Base-by-base conservation (phyloP, 495 filamentous ascomycete species). In the Aspergillus sclerotioniger region DNA sequence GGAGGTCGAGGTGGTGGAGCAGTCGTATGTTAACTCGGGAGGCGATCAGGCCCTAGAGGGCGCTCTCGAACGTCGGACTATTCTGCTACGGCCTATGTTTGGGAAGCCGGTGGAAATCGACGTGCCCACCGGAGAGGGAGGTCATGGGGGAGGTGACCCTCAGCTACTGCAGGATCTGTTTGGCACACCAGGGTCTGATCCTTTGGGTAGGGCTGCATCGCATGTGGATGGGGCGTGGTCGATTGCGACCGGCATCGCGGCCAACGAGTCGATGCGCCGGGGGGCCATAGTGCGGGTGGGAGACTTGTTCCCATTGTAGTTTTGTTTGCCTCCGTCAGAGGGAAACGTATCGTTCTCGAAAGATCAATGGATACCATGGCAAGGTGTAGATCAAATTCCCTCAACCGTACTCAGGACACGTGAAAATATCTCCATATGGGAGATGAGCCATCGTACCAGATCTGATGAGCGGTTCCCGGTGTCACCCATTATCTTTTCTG, bases 201-300 rank as follows among this genome's bases (percentile, higher is more conserved):
- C 49, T 25, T 47, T 63, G 10, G 46, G 64, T 31, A 54, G 70
- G 13, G 68, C 70, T 29, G 70, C 70, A 15, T 67, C 64, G 16
- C 79, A 83, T 65, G 60, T 84, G 9, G 80, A 85, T 56, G 82
- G 82, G 3, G 82, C 80, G 0, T 67, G 75, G 59, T 82, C 79
- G 6, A 84, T 85, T 44, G 35, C 83, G 58, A 84, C 80, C 0
- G 82, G 82, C 0, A 82, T 85, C 59, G 81, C 79, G 25, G 82
- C 81, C 6, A 85, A 84, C 56, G 70, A 66, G 64, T 82, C 82
- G 6, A 80, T 84, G 33, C 73, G 75, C 1, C 83, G 5, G 25
- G 25, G 25, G 25, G 25, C 25, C 2, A 25, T 35, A 8, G 33
- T 35, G 33, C 33, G 33, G 33, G 33, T 35, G 33, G 33, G 9